Evolutionary conservation across 352 stramenopile genomes (phyloP), one percentile per base, ranked within the genome.

Genomic region (Thalassiosira livingstoniorum): DNA sequence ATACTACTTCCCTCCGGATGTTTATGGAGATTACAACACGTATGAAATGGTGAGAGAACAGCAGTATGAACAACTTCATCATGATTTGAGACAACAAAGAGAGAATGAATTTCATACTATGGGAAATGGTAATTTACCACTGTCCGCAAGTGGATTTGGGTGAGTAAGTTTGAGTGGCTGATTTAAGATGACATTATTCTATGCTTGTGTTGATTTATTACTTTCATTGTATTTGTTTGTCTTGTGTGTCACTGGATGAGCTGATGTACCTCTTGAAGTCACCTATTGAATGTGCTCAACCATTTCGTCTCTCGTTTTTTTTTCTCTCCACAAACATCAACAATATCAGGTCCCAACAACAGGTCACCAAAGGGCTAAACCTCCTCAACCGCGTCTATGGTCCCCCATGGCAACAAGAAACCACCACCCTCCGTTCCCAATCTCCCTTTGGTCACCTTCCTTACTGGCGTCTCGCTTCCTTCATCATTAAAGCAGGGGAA

Each of bases 401-500:
- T 37, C 58, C 83, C 68, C 74, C 82, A 58, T 95, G 89, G 90
- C 75, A 58, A 15, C 78, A 82, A 37, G 86, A 90, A 60, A 93
- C 87, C 64, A 78, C 88, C 69, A 82, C 87, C 58, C 89, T 94
- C 65, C 75, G 87, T 29, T 68, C 90, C 42, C 70, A 85, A 72
- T 95, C 91, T 21, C 90, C 89, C 1, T 95, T 88, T 61, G 86
- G 89, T 27, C 85, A 94, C 57, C 70, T 93, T 2, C 53, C 88
- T 31, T 91, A 91, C 13, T 96, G 92, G 92, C 82, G 76, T 61
- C 72, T 95, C 32, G 90, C 86, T 4, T 92, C 89, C 10, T 95
- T 95, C 58, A 93, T 96, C 53, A 89, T 95, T 42, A 96, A 96
- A 63, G 87, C 91, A 29, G 92, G 91, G 47, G 93, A 95, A 86